Percentiles rank a stretch among this genome's conserved stretches.
Conservation (phyloP, 306 rosid genomes). For the Astragalus glycyphyllos region DNA sequence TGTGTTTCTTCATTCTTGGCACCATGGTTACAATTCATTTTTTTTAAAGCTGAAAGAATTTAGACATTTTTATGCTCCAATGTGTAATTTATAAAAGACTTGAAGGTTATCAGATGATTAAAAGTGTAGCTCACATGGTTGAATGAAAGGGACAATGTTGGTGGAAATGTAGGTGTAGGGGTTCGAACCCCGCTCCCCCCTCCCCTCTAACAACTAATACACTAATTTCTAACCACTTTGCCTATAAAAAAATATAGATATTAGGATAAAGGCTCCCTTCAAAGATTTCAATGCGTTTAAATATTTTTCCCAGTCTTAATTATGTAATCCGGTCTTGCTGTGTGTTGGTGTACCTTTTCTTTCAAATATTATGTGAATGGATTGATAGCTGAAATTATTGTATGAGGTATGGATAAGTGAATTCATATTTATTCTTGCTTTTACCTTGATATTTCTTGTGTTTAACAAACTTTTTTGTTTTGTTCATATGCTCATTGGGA, state of each 20-base stretch:
- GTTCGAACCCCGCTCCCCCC: no score
- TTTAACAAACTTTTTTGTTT: slow-evolving; percentile 23
- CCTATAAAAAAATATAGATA: no score
- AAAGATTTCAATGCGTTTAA: background rate
- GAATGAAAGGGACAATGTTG: no score
- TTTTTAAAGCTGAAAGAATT: slow-evolving; percentile 12
- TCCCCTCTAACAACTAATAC: no score
- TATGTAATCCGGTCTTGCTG: background rate
- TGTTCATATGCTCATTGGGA: slow-evolving; percentile 27
- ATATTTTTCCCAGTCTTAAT: slow-evolving; percentile 5
- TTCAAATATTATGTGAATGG: background rate
- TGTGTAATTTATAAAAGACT: background rate
- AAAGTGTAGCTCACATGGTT: no score
- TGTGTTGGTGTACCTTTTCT: background rate
- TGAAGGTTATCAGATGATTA: background rate
- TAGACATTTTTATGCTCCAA: slow-evolving; percentile 1
- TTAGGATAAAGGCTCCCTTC: background rate
- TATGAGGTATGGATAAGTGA: background rate
- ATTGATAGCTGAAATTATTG: slow-evolving; percentile 27
- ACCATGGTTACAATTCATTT: background rate
- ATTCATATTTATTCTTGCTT: background rate
- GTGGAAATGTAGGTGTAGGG: no score
- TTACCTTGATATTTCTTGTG: slow-evolving; percentile 16
- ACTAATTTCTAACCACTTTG: no score
- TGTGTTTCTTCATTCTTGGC: background rate